Percentiles rank a stretch among this genome's conserved stretches.
Conservation (phyloP, 2,329 filamentous ascomycete species). For the Zymoseptoria pseudotritici region DNA sequence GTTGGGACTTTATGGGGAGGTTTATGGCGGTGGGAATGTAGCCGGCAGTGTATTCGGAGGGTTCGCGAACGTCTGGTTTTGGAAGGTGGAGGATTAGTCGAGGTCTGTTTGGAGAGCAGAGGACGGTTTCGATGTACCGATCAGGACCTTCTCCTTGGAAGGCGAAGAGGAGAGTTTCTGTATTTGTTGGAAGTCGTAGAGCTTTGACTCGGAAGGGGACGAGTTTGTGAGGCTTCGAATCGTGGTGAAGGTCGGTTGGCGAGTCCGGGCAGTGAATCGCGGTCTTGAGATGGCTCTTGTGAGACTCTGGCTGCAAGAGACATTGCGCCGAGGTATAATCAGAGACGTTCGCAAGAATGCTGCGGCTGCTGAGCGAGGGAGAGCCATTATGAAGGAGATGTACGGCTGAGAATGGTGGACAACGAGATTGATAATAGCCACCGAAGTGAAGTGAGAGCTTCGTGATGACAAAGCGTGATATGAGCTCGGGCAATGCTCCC, state of each 20-base stretch:
- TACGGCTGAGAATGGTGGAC: not conserved
- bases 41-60: slow-evolving; percentile 56
- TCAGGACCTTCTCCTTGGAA: slow-evolving; percentile 23
- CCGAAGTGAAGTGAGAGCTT: not conserved
- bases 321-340: slow-evolving; percentile 4
- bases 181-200: slow-evolving; percentile 36
- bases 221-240: slow-evolving; percentile 32
- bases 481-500: not conserved
- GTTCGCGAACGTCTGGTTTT: slow-evolving; percentile 69
- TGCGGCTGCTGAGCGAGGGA: slow-evolving; percentile 15
- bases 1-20: slow-evolving; percentile 68
- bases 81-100: not conserved
- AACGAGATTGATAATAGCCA: not conserved
- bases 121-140: slow-evolving; percentile 15
- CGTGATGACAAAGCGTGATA: not conserved
- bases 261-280: not conserved
- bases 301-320: not conserved
- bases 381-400: slow-evolving; percentile 14
- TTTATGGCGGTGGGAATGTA: slow-evolving; percentile 75
- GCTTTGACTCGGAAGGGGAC: slow-evolving; percentile 26
- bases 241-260: slow-evolving; percentile 3
- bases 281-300: not conserved
- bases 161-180: slow-evolving; percentile 31
- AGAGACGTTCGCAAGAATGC: slow-evolving; percentile 11
- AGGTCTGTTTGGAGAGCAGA: no score